A percentile compares a stretch with the other conserved stretches of the same genome.
Conservation (phyloP, 2,329 filamentous ascomycete species). For the Huntiella decipiens region DNA sequence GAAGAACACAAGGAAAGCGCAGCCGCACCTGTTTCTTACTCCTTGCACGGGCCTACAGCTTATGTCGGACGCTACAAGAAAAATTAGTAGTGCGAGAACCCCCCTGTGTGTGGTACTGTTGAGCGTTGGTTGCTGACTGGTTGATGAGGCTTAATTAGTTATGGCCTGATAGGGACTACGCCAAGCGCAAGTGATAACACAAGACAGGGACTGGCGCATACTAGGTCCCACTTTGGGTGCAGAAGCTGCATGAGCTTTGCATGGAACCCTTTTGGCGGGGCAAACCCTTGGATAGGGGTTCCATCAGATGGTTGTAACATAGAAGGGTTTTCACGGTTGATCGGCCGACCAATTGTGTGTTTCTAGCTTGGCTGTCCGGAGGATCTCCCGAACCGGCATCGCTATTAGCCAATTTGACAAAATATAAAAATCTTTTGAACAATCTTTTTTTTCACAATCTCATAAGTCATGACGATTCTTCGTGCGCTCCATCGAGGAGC, state of each 20-base stretch:
- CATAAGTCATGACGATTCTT: no score
- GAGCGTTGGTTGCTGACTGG: background rate
- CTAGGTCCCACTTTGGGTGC: no score
- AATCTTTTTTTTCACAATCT: no score
- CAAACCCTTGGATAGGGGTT: background rate
- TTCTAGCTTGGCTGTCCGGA: no score
- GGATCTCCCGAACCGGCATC: no score
- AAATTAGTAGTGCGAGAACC: background rate
- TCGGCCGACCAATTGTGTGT: no score
- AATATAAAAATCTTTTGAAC: no score
- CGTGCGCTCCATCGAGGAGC: no score
- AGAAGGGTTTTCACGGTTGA: no score
- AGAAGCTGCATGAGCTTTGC: background rate
- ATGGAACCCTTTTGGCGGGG: background rate
- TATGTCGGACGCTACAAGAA: background rate
- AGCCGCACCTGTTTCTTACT: constrained; percentile 4
- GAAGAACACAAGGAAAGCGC: constrained; percentile 9
- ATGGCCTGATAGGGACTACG: background rate
- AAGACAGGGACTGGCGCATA: background rate
- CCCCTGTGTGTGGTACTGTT: no score
- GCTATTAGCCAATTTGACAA: no score
- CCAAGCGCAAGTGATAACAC: constrained; percentile 1
- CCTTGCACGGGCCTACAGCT: background rate
- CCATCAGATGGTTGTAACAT: background rate
- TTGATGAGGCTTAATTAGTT: background rate